Conservation (phyloP, 2,329 filamentous ascomycete genomes). For the Teratosphaeria pseudoeucalypti region DNA sequence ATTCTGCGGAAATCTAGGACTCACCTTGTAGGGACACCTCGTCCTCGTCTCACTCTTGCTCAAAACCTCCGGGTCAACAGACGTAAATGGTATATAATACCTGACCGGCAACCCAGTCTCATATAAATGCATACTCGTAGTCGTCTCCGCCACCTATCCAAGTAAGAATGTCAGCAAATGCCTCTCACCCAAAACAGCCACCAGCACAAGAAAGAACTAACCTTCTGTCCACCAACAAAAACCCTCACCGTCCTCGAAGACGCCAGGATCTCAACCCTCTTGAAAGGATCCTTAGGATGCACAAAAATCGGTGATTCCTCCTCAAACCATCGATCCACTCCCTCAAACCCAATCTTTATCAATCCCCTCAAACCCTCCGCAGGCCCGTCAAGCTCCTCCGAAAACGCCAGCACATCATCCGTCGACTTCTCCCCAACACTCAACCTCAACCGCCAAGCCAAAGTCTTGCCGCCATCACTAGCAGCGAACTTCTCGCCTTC, state of each 20-base stretch:
- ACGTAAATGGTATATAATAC: slow-evolving; percentile 48
- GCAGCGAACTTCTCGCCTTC: slow-evolving; percentile 13
- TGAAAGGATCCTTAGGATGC: slow-evolving; percentile 59
- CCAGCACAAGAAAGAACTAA: slow-evolving; percentile 2
- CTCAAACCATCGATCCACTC: slow-evolving; percentile 41
- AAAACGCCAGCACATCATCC: slow-evolving; percentile 7
- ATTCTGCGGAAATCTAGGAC: not conserved
- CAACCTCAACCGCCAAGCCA: slow-evolving; percentile 18
- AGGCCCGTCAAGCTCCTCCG: slow-evolving; percentile 7
- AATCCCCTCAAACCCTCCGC: slow-evolving; percentile 10
- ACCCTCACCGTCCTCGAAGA: slow-evolving; percentile 46
- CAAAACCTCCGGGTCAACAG: slow-evolving; percentile 39
- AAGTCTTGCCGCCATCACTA: slow-evolving; percentile 3
- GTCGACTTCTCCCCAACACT: slow-evolving; percentile 10
- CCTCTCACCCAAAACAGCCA: not conserved
- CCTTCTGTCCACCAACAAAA: slow-evolving; percentile 32
- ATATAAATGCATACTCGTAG: slow-evolving; percentile 42
- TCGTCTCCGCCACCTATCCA: slow-evolving; percentile 34
- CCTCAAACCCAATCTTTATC: slow-evolving; percentile 19
- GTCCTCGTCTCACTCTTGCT: slow-evolving; percentile 43
- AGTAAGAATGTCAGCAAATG: not conserved
- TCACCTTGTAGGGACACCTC: slow-evolving; percentile 52
- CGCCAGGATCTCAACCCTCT: slow-evolving; percentile 51
- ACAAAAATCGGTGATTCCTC: slow-evolving; percentile 50
- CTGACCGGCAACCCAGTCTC: slow-evolving; percentile 51